These are phyloP conservation scores for Rachicladosporium sp. DNA, from an alignment of 2,329 filamentous ascomycete species.

Conservation along the genomic window DNA sequence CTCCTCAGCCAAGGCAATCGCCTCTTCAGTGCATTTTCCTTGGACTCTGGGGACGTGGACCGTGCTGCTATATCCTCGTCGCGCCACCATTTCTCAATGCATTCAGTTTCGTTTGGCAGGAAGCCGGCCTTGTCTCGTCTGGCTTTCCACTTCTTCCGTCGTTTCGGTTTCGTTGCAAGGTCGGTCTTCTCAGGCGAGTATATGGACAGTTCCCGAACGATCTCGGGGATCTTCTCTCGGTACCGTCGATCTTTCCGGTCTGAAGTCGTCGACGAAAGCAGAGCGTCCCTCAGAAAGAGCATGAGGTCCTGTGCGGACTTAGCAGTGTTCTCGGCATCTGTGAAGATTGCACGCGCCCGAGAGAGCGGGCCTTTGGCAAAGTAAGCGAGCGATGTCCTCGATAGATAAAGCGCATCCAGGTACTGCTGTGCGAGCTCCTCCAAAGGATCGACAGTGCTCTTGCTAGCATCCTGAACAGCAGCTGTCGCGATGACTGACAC, in stretches of 20 bases:
- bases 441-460: constrained; percentile 7
- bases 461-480: background rate
- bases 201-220: constrained; percentile 47
- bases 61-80: constrained; percentile 35
- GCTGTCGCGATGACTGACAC: background rate
- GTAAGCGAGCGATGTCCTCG: constrained; percentile 64
- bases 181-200: constrained; percentile 7
- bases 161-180: constrained; percentile 24
- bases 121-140: constrained; percentile 57
- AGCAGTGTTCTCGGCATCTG: constrained; percentile 47
- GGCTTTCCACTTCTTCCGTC: constrained; percentile 47
- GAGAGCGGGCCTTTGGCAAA: constrained; percentile 74
- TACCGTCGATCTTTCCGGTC: constrained; percentile 56
- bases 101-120: constrained; percentile 53
- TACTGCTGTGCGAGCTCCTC: constrained; percentile 24
- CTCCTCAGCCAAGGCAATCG: constrained; percentile 56
- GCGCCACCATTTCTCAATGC: constrained; percentile 61
- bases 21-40: constrained; percentile 40
- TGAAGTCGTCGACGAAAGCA: constrained; percentile 39
- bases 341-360: constrained; percentile 58
- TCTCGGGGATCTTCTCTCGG: constrained; percentile 52
- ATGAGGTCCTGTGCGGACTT: constrained; percentile 52
- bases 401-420: constrained; percentile 35
- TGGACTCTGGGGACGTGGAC: constrained; percentile 30
- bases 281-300: constrained; percentile 46